A percentile compares a stretch with the other conserved stretches of the same genome.
Conservation (phyloP, 2,329 filamentous ascomycete genomes). For the Cladophialophora psammophila region DNA sequence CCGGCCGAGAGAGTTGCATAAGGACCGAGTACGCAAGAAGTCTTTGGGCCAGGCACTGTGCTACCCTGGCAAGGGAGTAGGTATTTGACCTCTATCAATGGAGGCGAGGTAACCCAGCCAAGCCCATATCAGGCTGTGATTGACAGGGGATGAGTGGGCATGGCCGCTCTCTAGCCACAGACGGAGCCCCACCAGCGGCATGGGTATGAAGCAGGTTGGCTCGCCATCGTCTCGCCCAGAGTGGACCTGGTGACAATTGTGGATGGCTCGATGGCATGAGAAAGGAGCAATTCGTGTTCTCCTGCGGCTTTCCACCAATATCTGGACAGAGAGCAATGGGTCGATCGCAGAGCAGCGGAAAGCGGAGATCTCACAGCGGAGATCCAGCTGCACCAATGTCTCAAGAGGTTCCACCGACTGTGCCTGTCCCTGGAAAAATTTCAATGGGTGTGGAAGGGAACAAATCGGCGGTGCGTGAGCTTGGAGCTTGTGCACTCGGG, state of each 20-base stretch:
- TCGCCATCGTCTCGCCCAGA: neutral
- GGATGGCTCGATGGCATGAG: neutral
- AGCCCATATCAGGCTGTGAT: slow-evolving; percentile 9
- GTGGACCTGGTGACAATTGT: neutral
- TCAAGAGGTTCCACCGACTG: slow-evolving; percentile 21
- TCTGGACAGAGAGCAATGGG: neutral
- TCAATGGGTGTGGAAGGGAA: neutral
- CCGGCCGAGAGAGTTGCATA: slow-evolving; percentile 1
- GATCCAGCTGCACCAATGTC: slow-evolving; percentile 20
- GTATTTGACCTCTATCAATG: slow-evolving; percentile 5
- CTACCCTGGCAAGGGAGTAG: neutral
- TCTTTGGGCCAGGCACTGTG: slow-evolving; percentile 2
- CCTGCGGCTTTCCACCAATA: neutral
- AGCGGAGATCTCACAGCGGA: slow-evolving; percentile 17
- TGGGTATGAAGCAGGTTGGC: neutral
- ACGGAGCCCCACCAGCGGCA: neutral
- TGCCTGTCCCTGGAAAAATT: slow-evolving; percentile 8
- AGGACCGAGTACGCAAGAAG: neutral
- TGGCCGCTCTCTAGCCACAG: neutral
- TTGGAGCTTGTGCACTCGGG: neutral
- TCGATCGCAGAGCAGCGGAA: neutral
- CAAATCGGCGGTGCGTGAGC: neutral
- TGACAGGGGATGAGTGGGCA: neutral
- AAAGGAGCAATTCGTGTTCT: neutral
- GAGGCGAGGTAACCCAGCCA: neutral